Evolutionary conservation across 139 green algal genomes (phyloP).

Genomic region (Coccomyxa sp.): DNA sequence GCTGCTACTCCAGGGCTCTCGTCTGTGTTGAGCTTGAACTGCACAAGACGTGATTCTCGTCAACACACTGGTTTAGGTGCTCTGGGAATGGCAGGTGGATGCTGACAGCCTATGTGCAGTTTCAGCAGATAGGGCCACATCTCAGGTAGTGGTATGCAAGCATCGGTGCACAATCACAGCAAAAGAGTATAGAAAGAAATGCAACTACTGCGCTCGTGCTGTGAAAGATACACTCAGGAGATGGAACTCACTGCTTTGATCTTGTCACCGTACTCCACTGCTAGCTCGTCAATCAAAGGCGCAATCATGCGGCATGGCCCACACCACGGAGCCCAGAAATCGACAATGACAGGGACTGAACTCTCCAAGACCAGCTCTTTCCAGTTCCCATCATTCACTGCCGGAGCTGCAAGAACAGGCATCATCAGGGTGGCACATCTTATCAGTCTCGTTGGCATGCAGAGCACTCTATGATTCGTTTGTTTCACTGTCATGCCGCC

Average conservation of each 20-base stretch:
- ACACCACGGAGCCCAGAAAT: conserved; percentile 96
- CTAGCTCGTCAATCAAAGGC: conserved; percentile 85
- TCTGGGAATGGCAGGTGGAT: background rate
- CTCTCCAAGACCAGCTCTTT: conserved; percentile 81
- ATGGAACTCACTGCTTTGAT: conserved; percentile 41
- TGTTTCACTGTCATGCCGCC: too few relatives aligned
- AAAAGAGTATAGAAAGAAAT: background rate
- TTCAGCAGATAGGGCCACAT: background rate
- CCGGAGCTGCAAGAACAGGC: conserved; percentile 46
- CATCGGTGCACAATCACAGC: background rate
- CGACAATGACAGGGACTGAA: conserved; percentile 87
- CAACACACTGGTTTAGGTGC: background rate
- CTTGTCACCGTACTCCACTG: conserved; percentile 72
- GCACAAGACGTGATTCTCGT: conserved; percentile 9
- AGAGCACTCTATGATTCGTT: too few relatives aligned
- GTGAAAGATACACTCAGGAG: background rate
- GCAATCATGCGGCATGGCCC: conserved; percentile 94
- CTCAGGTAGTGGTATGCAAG: background rate
- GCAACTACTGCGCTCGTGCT: background rate
- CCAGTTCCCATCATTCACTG: conserved; percentile 83
- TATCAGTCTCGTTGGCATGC: too few relatives aligned
- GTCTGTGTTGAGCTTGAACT: conserved; percentile 98
- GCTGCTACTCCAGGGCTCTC: conserved; percentile 89
- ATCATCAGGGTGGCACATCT: too few relatives aligned
- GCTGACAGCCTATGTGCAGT: background rate